Conservation (phyloP, 805 yeast species). For the Starmera pachycereana region DNA sequence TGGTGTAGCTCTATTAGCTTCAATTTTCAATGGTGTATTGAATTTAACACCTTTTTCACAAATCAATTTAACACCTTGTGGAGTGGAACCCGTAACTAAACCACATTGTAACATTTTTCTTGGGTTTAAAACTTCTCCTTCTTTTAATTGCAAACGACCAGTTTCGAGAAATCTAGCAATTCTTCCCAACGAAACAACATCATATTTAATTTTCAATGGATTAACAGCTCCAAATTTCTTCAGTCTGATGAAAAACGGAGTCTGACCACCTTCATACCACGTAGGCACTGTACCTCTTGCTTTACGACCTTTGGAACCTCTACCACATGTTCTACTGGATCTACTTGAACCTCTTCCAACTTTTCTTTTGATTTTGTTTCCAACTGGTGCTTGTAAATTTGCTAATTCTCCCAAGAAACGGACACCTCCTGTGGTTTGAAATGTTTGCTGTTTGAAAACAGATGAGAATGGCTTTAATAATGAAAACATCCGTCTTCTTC, state of each 20-base stretch:
- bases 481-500: too few relatives aligned
- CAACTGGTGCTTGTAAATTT: conserved; percentile 44
- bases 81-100: conserved; percentile 56
- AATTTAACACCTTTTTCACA: conserved; percentile 48
- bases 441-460: too few relatives aligned
- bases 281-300: conserved; percentile 85
- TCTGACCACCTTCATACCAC: conserved; percentile 99
- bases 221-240: conserved; percentile 76
- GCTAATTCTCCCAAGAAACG: conserved; percentile 42
- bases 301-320: conserved; percentile 98
- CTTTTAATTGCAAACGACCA: conserved; percentile 49
- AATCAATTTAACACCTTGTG: conserved; percentile 74
- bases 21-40: conserved; percentile 59
- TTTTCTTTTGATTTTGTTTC: conserved; percentile 54
- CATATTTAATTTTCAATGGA: neutral
- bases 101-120: conserved; percentile 68
- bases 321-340: conserved; percentile 87
- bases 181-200: conserved; percentile 45
- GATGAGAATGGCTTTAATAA: too few relatives aligned
- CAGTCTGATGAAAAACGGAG: conserved; percentile 78
- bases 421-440: too few relatives aligned
- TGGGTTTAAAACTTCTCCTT: conserved; percentile 63
- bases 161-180: conserved; percentile 61
- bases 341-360: conserved; percentile 95
- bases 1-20: conserved; percentile 72